Base-by-base conservation (phyloP, 306 rosid genomes). In the Vigna unguiculata region DNA sequence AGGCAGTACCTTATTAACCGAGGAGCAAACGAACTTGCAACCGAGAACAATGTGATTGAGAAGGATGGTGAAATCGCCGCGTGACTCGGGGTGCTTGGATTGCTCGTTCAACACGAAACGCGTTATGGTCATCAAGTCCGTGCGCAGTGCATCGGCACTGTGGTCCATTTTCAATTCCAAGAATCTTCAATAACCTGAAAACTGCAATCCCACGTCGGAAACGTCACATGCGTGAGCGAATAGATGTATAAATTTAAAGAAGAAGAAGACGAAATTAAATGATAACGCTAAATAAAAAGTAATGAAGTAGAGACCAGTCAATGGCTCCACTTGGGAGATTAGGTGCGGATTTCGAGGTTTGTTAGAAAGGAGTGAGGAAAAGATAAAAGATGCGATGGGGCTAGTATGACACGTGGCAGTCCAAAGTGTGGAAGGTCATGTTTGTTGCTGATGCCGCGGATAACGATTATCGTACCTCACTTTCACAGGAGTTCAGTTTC, bases 41-140 rank as follows among this genome's bases (percentile, higher is more conserved):
- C 97, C 97, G 9, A 95, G 95, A 75, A 95, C 99, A 80, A 95
- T 95, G 85, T 95, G 92, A 77, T n/a, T 95, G 77, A 95, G 99
- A 88, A 95, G 82, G 85, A 95, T 95, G 24, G 92, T 83, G 84
- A 95, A 95, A 78, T 95, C 99, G 1, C 99, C 99, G 24, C 99
- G 99, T 0, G 97, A 90, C 66, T 95, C 97, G 0, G 93, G 92
- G 75, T 83, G 69, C 81, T 84, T 95, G 4, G 97, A 88, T 79
- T 95, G 99, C 86, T 95, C 99, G 74, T 91, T 95, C 76, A 95
- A 80, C 64, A 92, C 99, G 78, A 84, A 92, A 30, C 97, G 85
- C 0, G 97, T 95, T 13, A 95, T 88, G 45, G 99, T 95, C 99
- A 95, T 95, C 89, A 95, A 87, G 71, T 95, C 99, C 73, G 97